Percentiles rank a stretch among this genome's conserved stretches.
phyloP scores from a whole-genome alignment of 2,329 filamentous ascomycete genomes.

The Cyanodermella asteris region DNA sequence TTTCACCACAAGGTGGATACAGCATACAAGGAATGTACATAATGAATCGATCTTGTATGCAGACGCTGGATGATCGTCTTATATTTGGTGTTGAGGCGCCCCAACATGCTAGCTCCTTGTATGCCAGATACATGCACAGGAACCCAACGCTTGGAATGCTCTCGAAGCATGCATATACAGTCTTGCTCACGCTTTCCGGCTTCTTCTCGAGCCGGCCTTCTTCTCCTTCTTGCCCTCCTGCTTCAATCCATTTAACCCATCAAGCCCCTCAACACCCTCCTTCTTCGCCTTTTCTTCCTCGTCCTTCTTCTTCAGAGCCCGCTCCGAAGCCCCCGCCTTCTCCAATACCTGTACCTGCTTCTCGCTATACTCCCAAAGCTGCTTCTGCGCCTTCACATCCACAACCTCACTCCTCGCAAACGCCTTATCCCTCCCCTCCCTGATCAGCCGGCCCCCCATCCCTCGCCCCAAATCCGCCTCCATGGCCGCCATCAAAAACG shows the following conservation, averaged over 20 bases:
- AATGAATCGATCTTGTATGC: too few species aligned
- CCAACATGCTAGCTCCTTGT: too few species aligned
- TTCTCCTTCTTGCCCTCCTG: too few species aligned
- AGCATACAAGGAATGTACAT: too few species aligned
- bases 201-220: conserved; percentile 9
- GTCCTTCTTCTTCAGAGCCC: conserved; percentile 35
- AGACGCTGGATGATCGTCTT: too few species aligned
- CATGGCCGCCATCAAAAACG: conserved; percentile 68
- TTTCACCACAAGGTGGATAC: too few species aligned
- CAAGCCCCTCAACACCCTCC: too few species aligned
- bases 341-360: conserved; percentile 62
- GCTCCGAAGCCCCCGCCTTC: conserved; percentile 48
- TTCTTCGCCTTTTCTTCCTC: conserved; percentile 10
- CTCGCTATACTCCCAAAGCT: conserved; percentile 77
- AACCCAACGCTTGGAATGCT: too few species aligned
- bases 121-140: too few species aligned
- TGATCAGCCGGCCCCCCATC: conserved; percentile 50
- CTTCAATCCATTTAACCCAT: too few species aligned
- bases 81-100: too few species aligned
- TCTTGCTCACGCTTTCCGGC: conserved; percentile 8
- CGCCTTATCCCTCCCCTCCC: conserved; percentile 65
- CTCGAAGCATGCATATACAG: too few species aligned
- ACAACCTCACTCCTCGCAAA: conserved; percentile 51
- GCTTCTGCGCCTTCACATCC: conserved; percentile 61
- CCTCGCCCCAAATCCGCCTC: conserved; percentile 46